Evolutionary conservation across 345 rosid species (phyloP).

Genomic region (Syzygium oleosum): DNA sequence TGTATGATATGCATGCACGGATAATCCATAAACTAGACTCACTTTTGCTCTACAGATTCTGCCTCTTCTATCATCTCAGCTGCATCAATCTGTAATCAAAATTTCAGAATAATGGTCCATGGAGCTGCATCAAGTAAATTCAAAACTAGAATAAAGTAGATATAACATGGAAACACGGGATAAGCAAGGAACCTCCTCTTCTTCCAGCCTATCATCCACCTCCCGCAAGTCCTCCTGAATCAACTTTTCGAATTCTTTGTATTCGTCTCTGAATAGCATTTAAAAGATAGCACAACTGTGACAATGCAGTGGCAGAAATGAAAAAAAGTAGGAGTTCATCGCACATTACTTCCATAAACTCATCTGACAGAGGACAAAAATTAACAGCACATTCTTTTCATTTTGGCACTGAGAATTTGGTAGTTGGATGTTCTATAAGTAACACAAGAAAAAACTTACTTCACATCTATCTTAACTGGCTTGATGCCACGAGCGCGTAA

Average conservation of each 20-base stretch:
- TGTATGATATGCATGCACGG: not conserved
- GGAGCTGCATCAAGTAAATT: not conserved
- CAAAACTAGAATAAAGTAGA: not conserved
- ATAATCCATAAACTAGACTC: slow-evolving; percentile 5
- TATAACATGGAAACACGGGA: not conserved
- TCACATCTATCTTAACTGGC: slow-evolving; percentile 75
- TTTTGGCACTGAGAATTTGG: not conserved
- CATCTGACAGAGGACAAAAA: not conserved
- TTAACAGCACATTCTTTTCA: not conserved
- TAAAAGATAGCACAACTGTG: not conserved
- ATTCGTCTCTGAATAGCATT: slow-evolving; percentile 60
- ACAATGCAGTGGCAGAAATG: not conserved
- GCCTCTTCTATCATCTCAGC: slow-evolving; percentile 90
- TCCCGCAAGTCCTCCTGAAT: slow-evolving; percentile 84
- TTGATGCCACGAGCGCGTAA: slow-evolving; percentile 93
- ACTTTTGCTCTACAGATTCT: slow-evolving; percentile 87
- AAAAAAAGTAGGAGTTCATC: not conserved
- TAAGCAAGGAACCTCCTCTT: slow-evolving; percentile 63
- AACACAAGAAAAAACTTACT: slow-evolving; percentile 41
- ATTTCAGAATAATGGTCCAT: not conserved
- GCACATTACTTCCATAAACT: not conserved
- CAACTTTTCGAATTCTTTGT: slow-evolving; percentile 88
- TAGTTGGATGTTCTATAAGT: not conserved
- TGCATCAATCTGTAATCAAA: slow-evolving; percentile 67
- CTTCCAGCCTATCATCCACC: slow-evolving; percentile 91